A percentile compares a stretch with the other conserved stretches of the same genome.
Evolutionary conservation across 1,284 basidiomycete genomes (phyloP).

Genomic region (Cryptococcus hybrid): DNA sequence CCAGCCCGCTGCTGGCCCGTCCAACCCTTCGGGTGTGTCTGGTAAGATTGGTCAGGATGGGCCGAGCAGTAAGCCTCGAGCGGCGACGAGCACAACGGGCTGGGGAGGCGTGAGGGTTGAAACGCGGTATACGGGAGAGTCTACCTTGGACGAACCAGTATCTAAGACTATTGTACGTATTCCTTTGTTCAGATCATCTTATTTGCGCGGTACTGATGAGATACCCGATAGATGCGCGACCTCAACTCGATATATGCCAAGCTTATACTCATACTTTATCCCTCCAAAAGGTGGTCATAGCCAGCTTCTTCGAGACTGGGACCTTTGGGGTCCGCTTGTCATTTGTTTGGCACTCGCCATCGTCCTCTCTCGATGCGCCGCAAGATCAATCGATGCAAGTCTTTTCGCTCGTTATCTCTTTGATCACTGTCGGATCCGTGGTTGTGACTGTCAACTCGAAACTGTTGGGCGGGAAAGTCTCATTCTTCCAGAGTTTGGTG

Average conservation of each 20-base stretch:
- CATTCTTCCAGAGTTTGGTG: conserved; percentile 86
- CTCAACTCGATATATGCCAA: conserved; percentile 85
- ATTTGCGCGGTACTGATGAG: background rate
- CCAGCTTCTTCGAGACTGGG: conserved; percentile 88
- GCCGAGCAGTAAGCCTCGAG: background rate
- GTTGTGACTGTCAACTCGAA: conserved; percentile 91
- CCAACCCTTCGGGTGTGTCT: conserved; percentile 55
- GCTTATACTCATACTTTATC: conserved; percentile 85
- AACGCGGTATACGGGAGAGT: conserved; percentile 74
- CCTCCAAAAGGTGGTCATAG: conserved; percentile 71
- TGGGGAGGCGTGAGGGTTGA: conserved; percentile 78
- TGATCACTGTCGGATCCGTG: conserved; percentile 83
- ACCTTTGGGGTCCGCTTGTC: conserved; percentile 90
- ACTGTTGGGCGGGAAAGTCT: conserved; percentile 94
- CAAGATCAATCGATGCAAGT: conserved; percentile 76
- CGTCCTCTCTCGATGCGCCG: conserved; percentile 81
- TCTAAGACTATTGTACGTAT: conserved; percentile 76
- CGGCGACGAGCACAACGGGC: conserved; percentile 26
- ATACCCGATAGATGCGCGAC: conserved; percentile 66
- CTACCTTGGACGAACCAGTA: conserved; percentile 90
- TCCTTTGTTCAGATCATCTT: background rate
- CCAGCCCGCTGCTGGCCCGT: conserved; percentile 10
- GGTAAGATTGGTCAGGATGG: conserved; percentile 53
- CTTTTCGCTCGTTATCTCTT: conserved; percentile 87
- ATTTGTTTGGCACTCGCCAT: conserved; percentile 80